Percentiles rank a stretch among this genome's conserved stretches.
Conservation (phyloP, 2,329 filamentous ascomycete species). For the Mariannaea elegans region DNA sequence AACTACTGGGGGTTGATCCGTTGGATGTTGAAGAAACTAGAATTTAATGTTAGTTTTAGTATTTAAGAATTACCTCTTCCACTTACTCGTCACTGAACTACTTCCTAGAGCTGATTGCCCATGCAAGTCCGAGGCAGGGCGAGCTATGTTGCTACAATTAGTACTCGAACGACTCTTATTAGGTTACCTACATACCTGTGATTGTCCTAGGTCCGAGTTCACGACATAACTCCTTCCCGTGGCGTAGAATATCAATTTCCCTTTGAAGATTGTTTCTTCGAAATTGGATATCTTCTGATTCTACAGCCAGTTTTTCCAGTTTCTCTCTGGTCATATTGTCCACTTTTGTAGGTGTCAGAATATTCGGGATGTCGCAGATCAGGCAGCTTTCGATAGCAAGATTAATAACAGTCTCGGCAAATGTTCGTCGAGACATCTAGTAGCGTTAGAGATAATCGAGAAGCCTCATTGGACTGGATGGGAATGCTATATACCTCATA, state of each 20-base stretch:
- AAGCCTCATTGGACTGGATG: background rate
- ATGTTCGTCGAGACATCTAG: constrained; percentile 51
- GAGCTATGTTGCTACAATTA: too few species aligned
- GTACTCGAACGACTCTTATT: too few species aligned
- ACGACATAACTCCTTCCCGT: background rate
- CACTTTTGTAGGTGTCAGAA: background rate
- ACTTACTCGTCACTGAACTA: too few species aligned
- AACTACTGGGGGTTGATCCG: too few species aligned
- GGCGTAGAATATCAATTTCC: background rate
- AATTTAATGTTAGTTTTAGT: too few species aligned
- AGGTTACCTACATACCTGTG: background rate
- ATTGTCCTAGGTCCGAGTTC: background rate
- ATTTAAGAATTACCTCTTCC: too few species aligned
- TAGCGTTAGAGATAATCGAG: background rate
- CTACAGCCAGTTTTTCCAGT: background rate
- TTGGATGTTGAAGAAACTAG: too few species aligned
- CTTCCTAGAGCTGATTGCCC: too few species aligned
- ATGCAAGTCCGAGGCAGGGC: too few species aligned
- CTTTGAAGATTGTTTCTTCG: background rate
- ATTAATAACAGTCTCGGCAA: constrained; percentile 56
- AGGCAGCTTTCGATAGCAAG: constrained; percentile 58
- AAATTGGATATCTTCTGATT: background rate
- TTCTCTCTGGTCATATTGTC: background rate
- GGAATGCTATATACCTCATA: constrained; percentile 48
- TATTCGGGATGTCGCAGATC: constrained; percentile 33